phyloP scores from a whole-genome alignment of 768 basidiomycete species.

The Mycena venus region DNA sequence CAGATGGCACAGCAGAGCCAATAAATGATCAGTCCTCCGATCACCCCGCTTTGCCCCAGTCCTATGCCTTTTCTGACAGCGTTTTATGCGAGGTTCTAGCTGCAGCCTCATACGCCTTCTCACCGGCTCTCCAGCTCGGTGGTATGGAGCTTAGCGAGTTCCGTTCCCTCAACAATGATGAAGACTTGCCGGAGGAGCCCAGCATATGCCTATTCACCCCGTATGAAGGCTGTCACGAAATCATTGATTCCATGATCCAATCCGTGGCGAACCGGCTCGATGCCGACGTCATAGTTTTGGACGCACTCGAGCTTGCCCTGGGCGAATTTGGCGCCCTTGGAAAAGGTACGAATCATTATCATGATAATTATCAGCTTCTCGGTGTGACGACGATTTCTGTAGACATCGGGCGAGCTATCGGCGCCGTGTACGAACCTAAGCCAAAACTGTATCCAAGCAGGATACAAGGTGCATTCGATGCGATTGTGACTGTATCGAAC shows the following conservation, averaged over 20 bases:
- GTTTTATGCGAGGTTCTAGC: background rate
- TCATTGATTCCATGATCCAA: slow-evolving; percentile 26
- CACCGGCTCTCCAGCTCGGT: background rate
- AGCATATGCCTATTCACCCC: slow-evolving; percentile 11
- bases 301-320: slow-evolving; percentile 31
- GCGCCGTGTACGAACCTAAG: background rate
- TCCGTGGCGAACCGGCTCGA: slow-evolving; percentile 4
- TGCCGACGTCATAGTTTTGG: slow-evolving; percentile 30
- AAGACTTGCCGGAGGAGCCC: slow-evolving; percentile 6
- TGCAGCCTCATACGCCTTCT: slow-evolving; percentile 6
- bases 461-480: slow-evolving; percentile 6
- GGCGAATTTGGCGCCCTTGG: slow-evolving; percentile 27
- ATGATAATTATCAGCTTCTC: slow-evolving; percentile 5
- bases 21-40: too few species aligned
- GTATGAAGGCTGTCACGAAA: slow-evolving; percentile 9
- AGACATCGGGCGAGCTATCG: background rate
- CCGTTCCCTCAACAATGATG: background rate
- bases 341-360: slow-evolving; percentile 19
- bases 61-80: background rate
- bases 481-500: slow-evolving; percentile 2
- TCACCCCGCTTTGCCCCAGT: too few species aligned
- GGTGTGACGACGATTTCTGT: background rate
- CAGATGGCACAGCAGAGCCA: too few species aligned
- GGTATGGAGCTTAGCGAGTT: background rate
- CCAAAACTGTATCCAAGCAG: background rate